These are phyloP conservation scores for Paramecium sexaurelia DNA, from an alignment of 73 alveolate genomes.

Conservation along the genomic window DNA sequence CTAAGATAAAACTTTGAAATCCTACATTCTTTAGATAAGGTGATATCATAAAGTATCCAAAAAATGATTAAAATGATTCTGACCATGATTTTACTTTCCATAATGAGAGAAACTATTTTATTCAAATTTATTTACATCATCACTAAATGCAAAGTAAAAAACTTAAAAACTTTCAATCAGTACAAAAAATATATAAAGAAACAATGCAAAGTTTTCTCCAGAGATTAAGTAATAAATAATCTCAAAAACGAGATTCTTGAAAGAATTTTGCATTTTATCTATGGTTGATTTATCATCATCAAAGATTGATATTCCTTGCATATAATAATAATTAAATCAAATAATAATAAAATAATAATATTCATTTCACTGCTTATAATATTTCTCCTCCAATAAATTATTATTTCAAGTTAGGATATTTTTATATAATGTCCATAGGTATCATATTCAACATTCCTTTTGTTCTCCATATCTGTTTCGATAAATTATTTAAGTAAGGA, in stretches of 20 bases:
- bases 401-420: conserved; percentile 46
- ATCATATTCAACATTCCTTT: conserved; percentile 70
- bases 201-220: conserved; percentile 56
- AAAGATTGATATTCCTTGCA: conserved; percentile 49
- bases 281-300: conserved; percentile 67
- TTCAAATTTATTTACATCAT: conserved; percentile 36
- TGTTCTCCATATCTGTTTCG: conserved; percentile 65
- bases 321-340: not conserved
- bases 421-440: conserved; percentile 66
- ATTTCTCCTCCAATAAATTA: conserved; percentile 63
- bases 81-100: conserved; percentile 62
- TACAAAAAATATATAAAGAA: conserved; percentile 49
- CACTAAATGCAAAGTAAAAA: conserved; percentile 51
- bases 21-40: conserved; percentile 36
- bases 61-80: conserved; percentile 29
- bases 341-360: not conserved
- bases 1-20: conserved; percentile 52
- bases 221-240: conserved; percentile 47
- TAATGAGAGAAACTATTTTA: conserved; percentile 28
- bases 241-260: conserved; percentile 56
- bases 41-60: conserved; percentile 64
- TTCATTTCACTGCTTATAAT: conserved; percentile 67
- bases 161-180: conserved; percentile 55
- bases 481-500: conserved; percentile 58
- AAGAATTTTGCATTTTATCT: conserved; percentile 65